A percentile compares a stretch with the other conserved stretches of the same genome.
Conservation (phyloP, 2,329 filamentous ascomycete species). For the Aureobasidium sp. region DNA sequence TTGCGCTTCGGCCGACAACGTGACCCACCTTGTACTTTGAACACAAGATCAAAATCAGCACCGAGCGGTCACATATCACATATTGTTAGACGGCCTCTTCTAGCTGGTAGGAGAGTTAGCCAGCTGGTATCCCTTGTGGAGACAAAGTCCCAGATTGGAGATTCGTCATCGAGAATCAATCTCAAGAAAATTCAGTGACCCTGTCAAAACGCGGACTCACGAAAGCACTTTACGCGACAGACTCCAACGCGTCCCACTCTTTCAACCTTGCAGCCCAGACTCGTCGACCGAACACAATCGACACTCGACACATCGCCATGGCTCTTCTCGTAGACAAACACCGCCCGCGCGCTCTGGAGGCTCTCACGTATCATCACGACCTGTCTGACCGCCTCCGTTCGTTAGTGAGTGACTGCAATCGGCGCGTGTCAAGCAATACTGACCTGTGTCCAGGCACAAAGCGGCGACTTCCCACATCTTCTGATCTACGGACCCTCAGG, state of each 20-base stretch:
- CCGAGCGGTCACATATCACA: too few relatives aligned
- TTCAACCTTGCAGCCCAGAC: neutral
- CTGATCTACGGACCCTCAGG: constrained; percentile 95
- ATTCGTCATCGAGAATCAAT: too few relatives aligned
- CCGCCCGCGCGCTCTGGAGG: constrained; percentile 65
- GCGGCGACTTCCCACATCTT: constrained; percentile 94
- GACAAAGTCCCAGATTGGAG: too few relatives aligned
- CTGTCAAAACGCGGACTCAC: too few relatives aligned
- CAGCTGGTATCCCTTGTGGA: too few relatives aligned
- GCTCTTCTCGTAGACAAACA: constrained; percentile 60
- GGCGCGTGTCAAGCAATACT: neutral
- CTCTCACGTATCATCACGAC: constrained; percentile 79
- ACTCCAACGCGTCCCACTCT: neutral
- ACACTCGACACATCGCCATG: constrained; percentile 37
- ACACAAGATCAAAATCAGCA: too few relatives aligned
- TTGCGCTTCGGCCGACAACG: too few relatives aligned
- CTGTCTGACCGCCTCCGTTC: constrained; percentile 81
- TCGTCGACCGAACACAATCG: neutral
- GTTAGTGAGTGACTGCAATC: constrained; percentile 52
- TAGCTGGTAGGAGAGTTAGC: too few relatives aligned
- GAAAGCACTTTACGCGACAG: neutral
- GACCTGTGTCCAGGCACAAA: constrained; percentile 64
- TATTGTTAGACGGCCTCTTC: too few relatives aligned
- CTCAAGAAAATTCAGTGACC: too few relatives aligned
- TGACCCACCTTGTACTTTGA: too few relatives aligned